phyloP scores from a whole-genome alignment of 176 grass and related monocot genomes.

The Saccharum officinarum region DNA sequence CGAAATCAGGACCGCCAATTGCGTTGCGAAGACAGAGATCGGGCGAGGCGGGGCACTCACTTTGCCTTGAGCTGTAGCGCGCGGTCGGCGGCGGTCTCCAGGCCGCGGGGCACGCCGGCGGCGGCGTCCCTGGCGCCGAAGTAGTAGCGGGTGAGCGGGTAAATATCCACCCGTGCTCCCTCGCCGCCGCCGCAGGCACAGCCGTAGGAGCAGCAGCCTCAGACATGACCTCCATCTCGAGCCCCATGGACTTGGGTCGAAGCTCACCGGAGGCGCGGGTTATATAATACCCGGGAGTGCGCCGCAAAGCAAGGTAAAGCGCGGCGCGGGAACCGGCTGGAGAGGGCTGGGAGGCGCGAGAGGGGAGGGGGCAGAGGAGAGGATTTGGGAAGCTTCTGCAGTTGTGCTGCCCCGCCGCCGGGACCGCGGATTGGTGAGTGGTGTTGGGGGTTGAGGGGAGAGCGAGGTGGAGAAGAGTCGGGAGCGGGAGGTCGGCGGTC shows the following conservation, averaged over 20 bases:
- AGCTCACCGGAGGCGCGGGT: background rate
- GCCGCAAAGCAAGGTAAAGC: background rate
- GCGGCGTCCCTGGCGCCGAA: conserved; percentile 52
- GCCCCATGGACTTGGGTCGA: conserved; percentile 1
- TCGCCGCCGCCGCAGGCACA: background rate
- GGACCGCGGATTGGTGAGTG: background rate
- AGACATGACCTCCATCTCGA: conserved; percentile 33
- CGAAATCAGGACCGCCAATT: background rate
- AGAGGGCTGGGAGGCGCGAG: background rate
- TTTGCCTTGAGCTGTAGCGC: conserved; percentile 48
- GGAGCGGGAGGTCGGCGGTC: background rate
- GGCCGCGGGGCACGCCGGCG: background rate
- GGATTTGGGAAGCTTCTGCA: conserved; percentile 26
- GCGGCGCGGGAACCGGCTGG: background rate
- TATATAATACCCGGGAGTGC: background rate
- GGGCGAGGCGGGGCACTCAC: background rate
- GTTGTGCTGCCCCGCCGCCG: too few species aligned
- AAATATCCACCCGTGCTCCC: conserved; percentile 37
- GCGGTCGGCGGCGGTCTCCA: conserved; percentile 44
- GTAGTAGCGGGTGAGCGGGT: conserved; percentile 56
- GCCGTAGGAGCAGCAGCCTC: background rate
- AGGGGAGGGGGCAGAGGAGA: background rate
- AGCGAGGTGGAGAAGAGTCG: background rate
- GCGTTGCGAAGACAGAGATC: background rate
- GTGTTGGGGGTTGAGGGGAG: background rate